Evolutionary conservation across 805 yeast genomes (phyloP), one percentile per base, ranked within the genome.

Genomic region (Torulaspora microellipsoides): DNA sequence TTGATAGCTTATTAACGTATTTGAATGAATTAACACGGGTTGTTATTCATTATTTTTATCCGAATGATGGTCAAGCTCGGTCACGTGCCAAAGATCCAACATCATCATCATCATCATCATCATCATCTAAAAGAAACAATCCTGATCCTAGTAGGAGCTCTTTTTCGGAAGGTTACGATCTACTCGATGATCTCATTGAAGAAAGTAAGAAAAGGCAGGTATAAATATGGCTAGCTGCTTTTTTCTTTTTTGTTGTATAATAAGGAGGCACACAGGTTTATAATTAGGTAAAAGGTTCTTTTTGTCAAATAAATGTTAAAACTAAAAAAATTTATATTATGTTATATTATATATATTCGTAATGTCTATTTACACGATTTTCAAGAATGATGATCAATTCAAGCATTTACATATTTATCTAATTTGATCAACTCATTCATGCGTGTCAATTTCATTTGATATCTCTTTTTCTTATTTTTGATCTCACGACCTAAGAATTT

Each of bases 401-500:
- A 39, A 4, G 37, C 14, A 35, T 27, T 34, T 9, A 39, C 52
- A 30, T 42, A 40, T 30, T 37, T 40, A 29, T 49, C 50, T 36
- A 52, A 47, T 29, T 46, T 51, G 25, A 42, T 40, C 27, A 49
- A 15, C 31, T 53, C 44, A 29, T 52, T 48, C 42, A 53, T 34
- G 14, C 49, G 51, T 9, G 47, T 27, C 25, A 48, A 36, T 31
- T 43, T 43, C 27, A 43, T n/a, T 15, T 36, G 38, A 43, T 52
- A 39, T 46, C 59, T 57, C 39, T 60, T 56, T 62, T 69, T 73
- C 44, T 66, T 64, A 54, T 77, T 78, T 36, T 64, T 55, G 68
- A 81, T 59, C 54, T 71, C 67, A 51, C 73, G 69, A 46, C 66
- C 66, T 15, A 76, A 54, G 30, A 60, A 64, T 55, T 69, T 73